Percentiles rank a stretch among this genome's conserved stretches.
Evolutionary conservation across 352 stramenopile species (phyloP).

Genomic region (Globisporangium yorkense): DNA sequence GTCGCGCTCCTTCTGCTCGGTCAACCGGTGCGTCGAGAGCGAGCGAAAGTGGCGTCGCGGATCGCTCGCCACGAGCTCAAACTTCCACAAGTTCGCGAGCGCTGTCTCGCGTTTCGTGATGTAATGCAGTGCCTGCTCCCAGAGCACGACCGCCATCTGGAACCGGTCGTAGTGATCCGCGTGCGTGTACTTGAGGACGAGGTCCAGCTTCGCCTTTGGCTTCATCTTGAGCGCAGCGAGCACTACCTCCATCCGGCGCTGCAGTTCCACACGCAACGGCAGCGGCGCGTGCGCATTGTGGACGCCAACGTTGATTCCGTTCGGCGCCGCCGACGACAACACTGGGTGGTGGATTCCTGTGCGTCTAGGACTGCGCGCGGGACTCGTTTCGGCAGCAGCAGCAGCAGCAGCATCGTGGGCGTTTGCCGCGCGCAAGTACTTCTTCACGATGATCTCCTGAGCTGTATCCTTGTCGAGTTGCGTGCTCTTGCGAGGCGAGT

Average conservation of each 20-base stretch:
- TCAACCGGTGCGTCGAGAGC: constrained; percentile 53
- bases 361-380: not conserved
- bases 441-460: constrained; percentile 38
- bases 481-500: constrained; percentile 25
- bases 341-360: not conserved
- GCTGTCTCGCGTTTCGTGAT: constrained; percentile 38
- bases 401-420: not conserved
- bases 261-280: constrained; percentile 48
- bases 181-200: constrained; percentile 79
- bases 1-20: constrained; percentile 65
- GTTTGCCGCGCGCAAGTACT: constrained; percentile 26
- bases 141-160: constrained; percentile 49
- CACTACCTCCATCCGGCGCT: constrained; percentile 53
- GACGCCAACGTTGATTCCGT: not conserved
- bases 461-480: constrained; percentile 31
- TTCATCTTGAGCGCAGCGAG: constrained; percentile 38
- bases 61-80: constrained; percentile 60
- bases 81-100: constrained; percentile 33
- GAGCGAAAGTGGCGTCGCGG: constrained; percentile 63
- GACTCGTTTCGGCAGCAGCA: too few species aligned
- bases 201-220: constrained; percentile 46
- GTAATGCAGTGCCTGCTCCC: constrained; percentile 41
- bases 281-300: constrained; percentile 24
- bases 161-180: constrained; percentile 53
- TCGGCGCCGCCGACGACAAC: not conserved